A percentile compares a stretch with the other conserved stretches of the same genome.
phyloP scores from a whole-genome alignment of 768 basidiomycete species.

The Thelephora aurantiotincta region DNA sequence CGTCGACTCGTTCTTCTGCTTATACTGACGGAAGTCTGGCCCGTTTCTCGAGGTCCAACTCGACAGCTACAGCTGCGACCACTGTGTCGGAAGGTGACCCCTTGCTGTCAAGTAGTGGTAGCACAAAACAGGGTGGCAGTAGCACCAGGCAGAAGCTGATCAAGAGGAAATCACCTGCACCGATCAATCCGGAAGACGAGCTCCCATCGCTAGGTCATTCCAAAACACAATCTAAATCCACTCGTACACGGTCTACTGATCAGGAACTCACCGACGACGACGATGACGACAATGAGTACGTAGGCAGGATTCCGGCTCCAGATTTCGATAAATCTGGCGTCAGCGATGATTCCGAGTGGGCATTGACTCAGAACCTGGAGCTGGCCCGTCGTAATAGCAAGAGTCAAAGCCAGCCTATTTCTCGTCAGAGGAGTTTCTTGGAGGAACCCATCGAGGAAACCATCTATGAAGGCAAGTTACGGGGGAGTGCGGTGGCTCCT shows the following conservation, averaged over 20 bases:
- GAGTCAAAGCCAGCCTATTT: conserved; percentile 46
- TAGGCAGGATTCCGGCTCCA: conserved; percentile 12
- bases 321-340: conserved; percentile 10
- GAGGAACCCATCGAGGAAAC: conserved; percentile 44
- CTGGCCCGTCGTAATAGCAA: conserved; percentile 71
- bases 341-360: conserved; percentile 57
- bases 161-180: conserved; percentile 23
- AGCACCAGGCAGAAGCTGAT: conserved; percentile 30
- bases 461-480: conserved; percentile 62
- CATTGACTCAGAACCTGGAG: conserved; percentile 65
- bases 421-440: conserved; percentile 24
- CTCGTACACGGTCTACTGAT: conserved; percentile 32
- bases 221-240: conserved; percentile 8
- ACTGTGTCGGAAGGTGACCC: conserved; percentile 53
- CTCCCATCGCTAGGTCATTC: not conserved
- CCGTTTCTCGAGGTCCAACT: conserved; percentile 53
- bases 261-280: conserved; percentile 29
- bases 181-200: not conserved
- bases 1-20: conserved; percentile 54
- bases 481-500: conserved; percentile 1
- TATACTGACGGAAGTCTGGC: conserved; percentile 59
- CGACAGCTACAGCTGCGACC: conserved; percentile 50
- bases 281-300: conserved; percentile 20
- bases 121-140: conserved; percentile 13
- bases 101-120: conserved; percentile 24